Evolutionary conservation across 1,139 yeast genomes (phyloP), one percentile per base, ranked within the genome.

Genomic region (Magnusiomyces clavatus): DNA sequence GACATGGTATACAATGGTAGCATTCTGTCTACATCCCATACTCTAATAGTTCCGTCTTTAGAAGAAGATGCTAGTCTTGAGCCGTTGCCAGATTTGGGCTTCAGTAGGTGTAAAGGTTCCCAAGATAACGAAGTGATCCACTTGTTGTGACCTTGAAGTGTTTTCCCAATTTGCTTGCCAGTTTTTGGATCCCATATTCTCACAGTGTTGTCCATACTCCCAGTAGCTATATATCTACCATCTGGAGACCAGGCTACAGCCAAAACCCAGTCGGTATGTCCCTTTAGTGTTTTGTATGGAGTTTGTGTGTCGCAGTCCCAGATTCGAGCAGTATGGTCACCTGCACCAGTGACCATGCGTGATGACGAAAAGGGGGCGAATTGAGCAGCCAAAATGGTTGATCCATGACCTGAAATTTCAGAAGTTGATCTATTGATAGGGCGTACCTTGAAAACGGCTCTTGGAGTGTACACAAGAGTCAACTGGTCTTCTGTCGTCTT

Each of bases 241-340:
- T 88, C 88, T 2, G 98, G 97, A 17, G 95, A 85, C 82, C 95
- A 92, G 3, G 87, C 75, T n/a, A 86, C 96, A 64, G 95, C 85
- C 47, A 92, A 72, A 8, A 92, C 97, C 96, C 97, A 94, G 70
- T 89, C 89, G 16, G 81, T 73, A 64, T 92, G 99, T 0, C 98
- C 98, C 14, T 74, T 65, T 51, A 94, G 73, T 0, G 95, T 87
- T 56, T 80, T 77, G 64, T 82, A 72, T 4, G 97, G 96, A 0
- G 98, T 92, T 62, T 87, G 95, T 0, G 97, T 90, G 63, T 88
- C 86, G 68, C 96, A 86, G 69, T 90, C 97, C 99, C 99, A 92
- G 50, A 92, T 80, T 64, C 97, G 76, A 3, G 97, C 97, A n/a
- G 97, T 90, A 44, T 86, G 81, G 67, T 92, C 99, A 46, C 99